Conservation (phyloP, 768 basidiomycete genomes). For the Gloeophyllum trabeum region DNA sequence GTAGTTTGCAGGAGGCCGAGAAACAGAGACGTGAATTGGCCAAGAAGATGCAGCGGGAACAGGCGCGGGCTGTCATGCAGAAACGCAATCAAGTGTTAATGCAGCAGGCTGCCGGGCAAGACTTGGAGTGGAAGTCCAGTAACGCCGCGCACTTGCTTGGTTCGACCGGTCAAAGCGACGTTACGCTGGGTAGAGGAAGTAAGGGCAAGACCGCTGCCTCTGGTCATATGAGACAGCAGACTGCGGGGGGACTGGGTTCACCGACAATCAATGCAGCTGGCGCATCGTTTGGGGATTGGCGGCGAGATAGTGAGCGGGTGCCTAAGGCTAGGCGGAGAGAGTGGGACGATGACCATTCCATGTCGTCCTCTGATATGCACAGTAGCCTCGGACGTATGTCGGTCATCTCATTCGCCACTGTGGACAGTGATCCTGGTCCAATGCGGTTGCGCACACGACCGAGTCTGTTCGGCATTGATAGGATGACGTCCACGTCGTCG, state of each 20-base stretch:
- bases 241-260: slow-evolving; percentile 28
- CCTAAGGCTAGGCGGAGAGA: slow-evolving; percentile 74
- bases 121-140: slow-evolving; percentile 51
- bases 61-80: slow-evolving; percentile 86
- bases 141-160: slow-evolving; percentile 19
- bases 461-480: slow-evolving; percentile 53
- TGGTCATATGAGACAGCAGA: slow-evolving; percentile 54
- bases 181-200: slow-evolving; percentile 13
- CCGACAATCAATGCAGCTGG: slow-evolving; percentile 52
- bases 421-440: slow-evolving; percentile 82
- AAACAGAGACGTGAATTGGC: slow-evolving; percentile 70
- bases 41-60: slow-evolving; percentile 69
- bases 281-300: slow-evolving; percentile 30
- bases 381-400: slow-evolving; percentile 68
- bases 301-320: slow-evolving; percentile 48
- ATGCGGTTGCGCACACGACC: slow-evolving; percentile 51
- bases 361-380: slow-evolving; percentile 81
- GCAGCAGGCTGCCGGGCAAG: slow-evolving; percentile 34
- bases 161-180: not conserved
- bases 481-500: slow-evolving; percentile 70
- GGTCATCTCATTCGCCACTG: slow-evolving; percentile 70
- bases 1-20: slow-evolving; percentile 71
- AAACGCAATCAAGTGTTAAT: slow-evolving; percentile 74
- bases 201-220: slow-evolving; percentile 40
- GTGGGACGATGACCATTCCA: slow-evolving; percentile 84